Evolutionary conservation across 768 basidiomycete species (phyloP), one percentile per base, ranked within the genome.

Genomic region (Leccinum rimulosum): DNA sequence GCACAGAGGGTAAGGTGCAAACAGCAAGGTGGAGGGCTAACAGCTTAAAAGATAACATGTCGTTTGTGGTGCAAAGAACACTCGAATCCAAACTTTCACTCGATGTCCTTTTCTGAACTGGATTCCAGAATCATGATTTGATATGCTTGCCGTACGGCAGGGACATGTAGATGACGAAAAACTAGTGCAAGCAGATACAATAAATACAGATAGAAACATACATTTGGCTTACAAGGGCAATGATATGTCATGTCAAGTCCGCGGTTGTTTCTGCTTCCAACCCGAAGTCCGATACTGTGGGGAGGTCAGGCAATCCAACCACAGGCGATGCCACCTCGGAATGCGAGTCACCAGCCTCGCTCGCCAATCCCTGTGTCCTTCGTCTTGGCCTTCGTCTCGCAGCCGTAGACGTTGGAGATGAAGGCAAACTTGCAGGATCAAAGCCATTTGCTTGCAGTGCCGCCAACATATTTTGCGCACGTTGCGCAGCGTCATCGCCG

Each of bases 401-500:
- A 51, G 66, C 63, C 28, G 75, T 62, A 33, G 74, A 66, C 17
- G 80, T 77, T n/a, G 84, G 82, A 9, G 85, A 80, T 17, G 77
- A 73, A 11, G 84, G 77, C 10, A 74, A 70, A 57, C 82, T 75
- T 12, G 72, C 58, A 1, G 71, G 65, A 27, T 63, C 76, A 70
- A 90, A 90, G 0, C 87, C 90, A 61, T 87, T 83, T 6, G 86
- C 83, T 70, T 93, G 80, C 30, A 93, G 79, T 40, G 80, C 82
- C 7, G 87, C 88, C 55, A 93, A 71, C 88, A 94, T 89, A 63
- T 87, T 84, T 54, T 82, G 82, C 4, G 92, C 92, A 51, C 83
- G 75, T 59, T 85, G 81, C 5, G 78, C 86, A 12, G 73, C 56
- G 27, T 70, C 74, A 71, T 77, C 54, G 69, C 73, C 52, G 65